Conservation (phyloP, 1,284 basidiomycete genomes). For the Ceratorhiza oryzae-sativae region DNA sequence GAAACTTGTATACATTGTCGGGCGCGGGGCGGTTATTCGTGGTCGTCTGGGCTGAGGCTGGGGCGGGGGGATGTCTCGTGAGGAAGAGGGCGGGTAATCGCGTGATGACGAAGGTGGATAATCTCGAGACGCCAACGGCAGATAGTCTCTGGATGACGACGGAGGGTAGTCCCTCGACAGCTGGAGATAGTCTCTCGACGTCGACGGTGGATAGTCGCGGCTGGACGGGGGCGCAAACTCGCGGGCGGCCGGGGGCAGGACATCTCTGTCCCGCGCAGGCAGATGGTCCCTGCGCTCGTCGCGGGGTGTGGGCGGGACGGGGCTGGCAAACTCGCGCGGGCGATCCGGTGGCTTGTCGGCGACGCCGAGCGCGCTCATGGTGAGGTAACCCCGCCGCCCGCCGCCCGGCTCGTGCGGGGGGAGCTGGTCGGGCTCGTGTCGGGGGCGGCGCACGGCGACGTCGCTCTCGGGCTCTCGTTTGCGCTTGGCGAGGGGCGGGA, state of each 20-base stretch:
- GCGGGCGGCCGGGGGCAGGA: too few relatives aligned
- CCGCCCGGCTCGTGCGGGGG: background rate
- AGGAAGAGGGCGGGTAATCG: background rate
- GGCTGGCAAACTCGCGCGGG: background rate
- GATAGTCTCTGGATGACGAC: background rate
- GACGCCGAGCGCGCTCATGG: constrained; percentile 28
- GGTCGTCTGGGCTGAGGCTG: background rate
- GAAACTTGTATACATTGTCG: background rate
- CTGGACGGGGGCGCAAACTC: background rate
- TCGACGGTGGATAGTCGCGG: background rate
- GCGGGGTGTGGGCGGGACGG: background rate
- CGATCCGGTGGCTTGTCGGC: background rate
- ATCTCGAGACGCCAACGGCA: background rate
- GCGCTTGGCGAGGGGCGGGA: background rate
- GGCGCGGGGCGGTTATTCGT: background rate
- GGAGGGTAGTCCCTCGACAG: background rate
- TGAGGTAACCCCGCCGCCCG: constrained; percentile 19
- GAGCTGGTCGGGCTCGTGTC: background rate
- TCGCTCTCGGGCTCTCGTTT: background rate
- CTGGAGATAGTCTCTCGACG: background rate
- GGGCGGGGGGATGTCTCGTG: background rate
- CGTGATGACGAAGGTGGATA: background rate
- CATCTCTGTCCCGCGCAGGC: too few relatives aligned
- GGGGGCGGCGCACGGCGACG: background rate
- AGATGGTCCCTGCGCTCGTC: too few relatives aligned